Evolutionary conservation across 306 rosid genomes (phyloP).

Genomic region (Vicia faba): DNA sequence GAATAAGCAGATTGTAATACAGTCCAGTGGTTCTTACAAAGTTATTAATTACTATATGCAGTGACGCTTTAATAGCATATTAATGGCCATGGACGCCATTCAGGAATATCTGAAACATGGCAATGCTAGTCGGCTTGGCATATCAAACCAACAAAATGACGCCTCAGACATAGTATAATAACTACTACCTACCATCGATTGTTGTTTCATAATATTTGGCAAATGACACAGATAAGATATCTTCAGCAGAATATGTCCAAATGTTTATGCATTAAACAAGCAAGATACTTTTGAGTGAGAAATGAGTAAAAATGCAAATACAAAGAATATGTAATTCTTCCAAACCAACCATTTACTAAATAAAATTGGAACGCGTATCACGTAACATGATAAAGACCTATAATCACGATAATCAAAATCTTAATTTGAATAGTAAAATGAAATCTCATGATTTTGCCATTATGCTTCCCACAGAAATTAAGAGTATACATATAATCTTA

Average conservation of each 20-base stretch:
- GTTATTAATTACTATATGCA: not conserved
- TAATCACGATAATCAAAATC: not conserved
- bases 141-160: not conserved
- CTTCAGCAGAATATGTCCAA: not conserved
- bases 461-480: no score
- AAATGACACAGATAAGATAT: conserved; percentile 6
- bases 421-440: no score
- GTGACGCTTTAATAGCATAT: not conserved
- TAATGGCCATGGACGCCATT: not conserved
- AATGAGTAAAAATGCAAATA: not conserved
- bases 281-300: not conserved
- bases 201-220: conserved; percentile 14
- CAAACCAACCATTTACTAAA: conserved; percentile 12
- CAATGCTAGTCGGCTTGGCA: not conserved
- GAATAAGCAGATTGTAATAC: not conserved
- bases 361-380: not conserved
- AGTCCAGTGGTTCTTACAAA: not conserved
- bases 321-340: not conserved
- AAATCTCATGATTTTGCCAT: no score
- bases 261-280: not conserved
- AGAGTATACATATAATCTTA: no score
- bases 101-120: not conserved
- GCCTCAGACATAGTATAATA: not conserved
- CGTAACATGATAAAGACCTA: not conserved
- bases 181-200: not conserved